These are phyloP conservation scores for Scalesia atractyloides DNA, from an alignment of 129 eudicot genomes.

Conservation along the genomic window DNA sequence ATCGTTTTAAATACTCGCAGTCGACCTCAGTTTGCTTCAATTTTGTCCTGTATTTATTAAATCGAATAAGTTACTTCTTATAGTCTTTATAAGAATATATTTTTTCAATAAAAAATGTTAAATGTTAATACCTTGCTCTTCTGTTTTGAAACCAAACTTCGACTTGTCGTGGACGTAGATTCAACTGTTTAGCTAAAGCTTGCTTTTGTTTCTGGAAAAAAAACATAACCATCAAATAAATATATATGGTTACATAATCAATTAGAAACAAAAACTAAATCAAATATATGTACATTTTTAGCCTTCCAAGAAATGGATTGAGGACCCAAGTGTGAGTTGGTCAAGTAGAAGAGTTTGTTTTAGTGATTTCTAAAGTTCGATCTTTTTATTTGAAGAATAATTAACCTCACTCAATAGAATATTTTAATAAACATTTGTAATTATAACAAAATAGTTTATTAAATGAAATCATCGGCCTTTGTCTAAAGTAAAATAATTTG, in stretches of 20 bases:
- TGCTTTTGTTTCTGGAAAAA: constrained; percentile 72
- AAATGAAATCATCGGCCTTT: neutral
- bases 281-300: too few relatives aligned
- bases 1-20: constrained; percentile 89
- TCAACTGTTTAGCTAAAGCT: constrained; percentile 79
- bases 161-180: constrained; percentile 92
- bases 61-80: neutral
- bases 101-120: neutral
- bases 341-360: too few relatives aligned
- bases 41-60: constrained; percentile 58
- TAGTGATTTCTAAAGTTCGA: neutral
- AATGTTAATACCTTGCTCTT: constrained; percentile 69
- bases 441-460: too few relatives aligned
- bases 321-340: too few relatives aligned
- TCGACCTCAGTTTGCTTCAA: constrained; percentile 97
- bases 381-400: too few relatives aligned
- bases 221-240: neutral
- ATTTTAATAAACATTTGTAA: too few relatives aligned
- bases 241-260: neutral
- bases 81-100: neutral
- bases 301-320: too few relatives aligned
- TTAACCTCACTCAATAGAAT: too few relatives aligned
- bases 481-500: neutral
- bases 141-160: constrained; percentile 99
- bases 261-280: too few relatives aligned